Evolutionary conservation across 768 basidiomycete species (phyloP).

Genomic region (Podaxis sp.): DNA sequence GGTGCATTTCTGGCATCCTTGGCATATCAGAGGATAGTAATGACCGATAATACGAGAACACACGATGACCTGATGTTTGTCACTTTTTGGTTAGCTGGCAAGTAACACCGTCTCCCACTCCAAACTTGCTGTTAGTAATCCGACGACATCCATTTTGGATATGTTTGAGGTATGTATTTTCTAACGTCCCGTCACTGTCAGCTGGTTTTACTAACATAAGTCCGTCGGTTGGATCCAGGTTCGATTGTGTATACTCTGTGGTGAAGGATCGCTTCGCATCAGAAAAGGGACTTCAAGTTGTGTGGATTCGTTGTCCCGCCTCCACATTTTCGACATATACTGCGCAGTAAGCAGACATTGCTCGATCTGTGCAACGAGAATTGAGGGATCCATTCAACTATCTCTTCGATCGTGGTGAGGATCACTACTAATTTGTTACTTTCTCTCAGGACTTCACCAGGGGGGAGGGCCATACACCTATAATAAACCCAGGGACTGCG

Average conservation of each 20-base stretch:
- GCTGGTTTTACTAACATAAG: conserved; percentile 20
- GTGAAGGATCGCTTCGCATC: neutral
- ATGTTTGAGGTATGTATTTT: conserved; percentile 49
- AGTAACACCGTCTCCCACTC: conserved; percentile 51
- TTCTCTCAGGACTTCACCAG: too few species aligned
- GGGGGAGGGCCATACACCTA: too few species aligned
- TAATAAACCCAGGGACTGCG: too few species aligned
- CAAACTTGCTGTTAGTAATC: conserved; percentile 47
- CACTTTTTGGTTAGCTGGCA: conserved; percentile 32
- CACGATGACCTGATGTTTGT: neutral
- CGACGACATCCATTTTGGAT: conserved; percentile 44
- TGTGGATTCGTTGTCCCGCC: neutral
- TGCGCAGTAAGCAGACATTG: neutral
- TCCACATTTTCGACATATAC: neutral
- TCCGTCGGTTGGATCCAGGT: conserved; percentile 26
- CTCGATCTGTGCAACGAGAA: too few species aligned
- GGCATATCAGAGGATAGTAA: conserved; percentile 40
- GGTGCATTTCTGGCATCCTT: conserved; percentile 45
- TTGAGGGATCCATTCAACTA: too few species aligned
- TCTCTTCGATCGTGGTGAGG: too few species aligned
- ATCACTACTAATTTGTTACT: too few species aligned
- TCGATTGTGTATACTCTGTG: conserved; percentile 43
- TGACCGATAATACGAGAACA: neutral
- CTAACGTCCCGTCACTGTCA: conserved; percentile 42
- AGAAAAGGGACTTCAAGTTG: neutral